phyloP scores from a whole-genome alignment of 2,329 filamentous ascomycete species.

The Laburnicola sp. region DNA sequence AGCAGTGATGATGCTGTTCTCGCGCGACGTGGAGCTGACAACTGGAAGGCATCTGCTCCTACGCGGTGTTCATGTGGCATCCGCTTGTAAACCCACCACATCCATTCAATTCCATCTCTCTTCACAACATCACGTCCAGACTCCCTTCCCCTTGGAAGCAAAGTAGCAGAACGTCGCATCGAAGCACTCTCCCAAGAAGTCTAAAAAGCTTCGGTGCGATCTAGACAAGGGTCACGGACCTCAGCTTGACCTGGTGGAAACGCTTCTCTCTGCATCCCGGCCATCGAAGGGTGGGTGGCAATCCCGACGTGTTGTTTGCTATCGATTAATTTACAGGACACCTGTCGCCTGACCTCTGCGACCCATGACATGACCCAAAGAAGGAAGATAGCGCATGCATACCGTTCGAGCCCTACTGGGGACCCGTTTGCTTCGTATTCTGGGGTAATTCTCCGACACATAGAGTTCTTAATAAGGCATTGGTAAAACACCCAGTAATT shows the following conservation, averaged over 20 bases:
- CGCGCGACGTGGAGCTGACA: too few species aligned
- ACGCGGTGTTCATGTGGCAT: too few species aligned
- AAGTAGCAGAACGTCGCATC: conserved; percentile 4
- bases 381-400: conserved; percentile 17
- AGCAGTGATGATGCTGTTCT: too few species aligned
- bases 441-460: too few species aligned
- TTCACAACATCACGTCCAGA: background rate
- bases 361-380: conserved; percentile 7
- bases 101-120: background rate
- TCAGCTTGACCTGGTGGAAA: conserved; percentile 18
- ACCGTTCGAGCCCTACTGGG: background rate
- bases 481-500: too few species aligned
- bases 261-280: conserved; percentile 3
- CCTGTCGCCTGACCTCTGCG: conserved; percentile 22
- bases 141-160: background rate
- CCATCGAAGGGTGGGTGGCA: conserved; percentile 14
- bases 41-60: too few species aligned
- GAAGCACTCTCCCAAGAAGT: conserved; percentile 1
- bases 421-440: conserved; percentile 1
- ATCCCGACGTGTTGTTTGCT: conserved; percentile 12
- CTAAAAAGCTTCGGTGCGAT: background rate
- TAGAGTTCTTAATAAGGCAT: too few species aligned
- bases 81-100: too few species aligned
- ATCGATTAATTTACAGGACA: conserved; percentile 28
- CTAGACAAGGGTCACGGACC: background rate